Conservation (phyloP, 176 grass and related monocot genomes). For the Zoysia japonica region DNA sequence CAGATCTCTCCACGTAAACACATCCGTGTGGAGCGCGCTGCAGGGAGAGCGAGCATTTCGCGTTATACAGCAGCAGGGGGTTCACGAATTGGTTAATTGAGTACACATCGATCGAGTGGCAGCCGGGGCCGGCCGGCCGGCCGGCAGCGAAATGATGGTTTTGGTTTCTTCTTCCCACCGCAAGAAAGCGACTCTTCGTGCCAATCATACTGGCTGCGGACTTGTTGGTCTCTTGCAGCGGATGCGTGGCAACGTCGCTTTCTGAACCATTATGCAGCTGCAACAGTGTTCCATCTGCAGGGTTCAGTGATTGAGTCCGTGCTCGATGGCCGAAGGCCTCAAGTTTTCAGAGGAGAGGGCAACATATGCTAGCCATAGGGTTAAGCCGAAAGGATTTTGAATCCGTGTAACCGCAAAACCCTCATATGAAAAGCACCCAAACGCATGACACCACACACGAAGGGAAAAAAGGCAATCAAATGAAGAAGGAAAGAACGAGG, state of each 20-base stretch:
- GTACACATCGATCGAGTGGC: not conserved
- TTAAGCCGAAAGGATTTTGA: slow-evolving; percentile 6
- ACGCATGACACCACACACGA: not conserved
- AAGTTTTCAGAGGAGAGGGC: slow-evolving; percentile 13
- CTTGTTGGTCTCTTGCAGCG: not conserved
- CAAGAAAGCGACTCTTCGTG: slow-evolving; percentile 24
- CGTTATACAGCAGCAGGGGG: too few relatives aligned
- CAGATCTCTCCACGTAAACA: not conserved
- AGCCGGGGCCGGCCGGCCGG: not conserved
- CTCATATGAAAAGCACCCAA: slow-evolving; percentile 18
- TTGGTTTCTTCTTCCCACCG: too few relatives aligned
- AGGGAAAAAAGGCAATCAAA: too few relatives aligned
- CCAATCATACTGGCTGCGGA: slow-evolving; percentile 40
- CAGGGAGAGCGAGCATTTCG: not conserved
- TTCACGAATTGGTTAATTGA: slow-evolving; percentile 6
- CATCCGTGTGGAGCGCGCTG: slow-evolving; percentile 19
- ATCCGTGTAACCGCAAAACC: slow-evolving; percentile 15
- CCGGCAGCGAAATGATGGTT: not conserved
- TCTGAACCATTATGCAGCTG: not conserved
- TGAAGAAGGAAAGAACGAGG: not conserved
- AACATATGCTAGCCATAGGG: too few relatives aligned
- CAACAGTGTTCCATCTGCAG: too few relatives aligned
- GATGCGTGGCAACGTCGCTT: slow-evolving; percentile 13
- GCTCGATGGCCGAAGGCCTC: not conserved
- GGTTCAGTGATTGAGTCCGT: not conserved